phyloP scores from a whole-genome alignment of 2,329 filamentous ascomycete species.

The Xylariaceae sp. region DNA sequence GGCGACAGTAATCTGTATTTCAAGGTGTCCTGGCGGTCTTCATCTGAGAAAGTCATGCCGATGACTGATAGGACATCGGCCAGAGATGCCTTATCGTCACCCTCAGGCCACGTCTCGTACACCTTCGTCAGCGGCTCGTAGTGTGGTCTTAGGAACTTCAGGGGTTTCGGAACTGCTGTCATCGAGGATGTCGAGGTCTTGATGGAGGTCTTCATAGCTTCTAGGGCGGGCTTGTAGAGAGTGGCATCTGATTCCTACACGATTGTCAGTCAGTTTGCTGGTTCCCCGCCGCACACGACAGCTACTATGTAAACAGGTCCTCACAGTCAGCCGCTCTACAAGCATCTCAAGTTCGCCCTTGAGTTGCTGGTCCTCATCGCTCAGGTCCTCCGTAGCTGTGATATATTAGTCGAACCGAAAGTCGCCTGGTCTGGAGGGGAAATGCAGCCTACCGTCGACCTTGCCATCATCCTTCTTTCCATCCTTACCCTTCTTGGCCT shows the following conservation, averaged over 20 bases:
- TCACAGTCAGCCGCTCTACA: slow-evolving; percentile 85
- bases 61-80: slow-evolving; percentile 96
- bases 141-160: slow-evolving; percentile 96
- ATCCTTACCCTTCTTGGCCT: slow-evolving; percentile 59
- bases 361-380: slow-evolving; percentile 94
- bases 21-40: slow-evolving; percentile 90
- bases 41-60: slow-evolving; percentile 97
- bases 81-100: slow-evolving; percentile 80
- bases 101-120: slow-evolving; percentile 82
- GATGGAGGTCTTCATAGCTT: slow-evolving; percentile 97
- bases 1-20: slow-evolving; percentile 94
- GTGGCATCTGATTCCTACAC: slow-evolving; percentile 73
- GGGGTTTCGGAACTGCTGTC: slow-evolving; percentile 96
- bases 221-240: slow-evolving; percentile 86
- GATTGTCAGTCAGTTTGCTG: slow-evolving; percentile 16
- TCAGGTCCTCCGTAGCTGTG: slow-evolving; percentile 73
- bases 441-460: slow-evolving; percentile 38
- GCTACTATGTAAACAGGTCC: slow-evolving; percentile 21
- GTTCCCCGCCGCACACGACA: not conserved
- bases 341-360: slow-evolving; percentile 98
- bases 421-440: slow-evolving; percentile 19
- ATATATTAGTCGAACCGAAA: slow-evolving; percentile 32
- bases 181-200: slow-evolving; percentile 99
- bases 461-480: slow-evolving; percentile 73
- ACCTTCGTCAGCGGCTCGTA: slow-evolving; percentile 83